phyloP scores from a whole-genome alignment of 2,329 filamentous ascomycete genomes.

The Paracoccidioides brasiliensis region DNA sequence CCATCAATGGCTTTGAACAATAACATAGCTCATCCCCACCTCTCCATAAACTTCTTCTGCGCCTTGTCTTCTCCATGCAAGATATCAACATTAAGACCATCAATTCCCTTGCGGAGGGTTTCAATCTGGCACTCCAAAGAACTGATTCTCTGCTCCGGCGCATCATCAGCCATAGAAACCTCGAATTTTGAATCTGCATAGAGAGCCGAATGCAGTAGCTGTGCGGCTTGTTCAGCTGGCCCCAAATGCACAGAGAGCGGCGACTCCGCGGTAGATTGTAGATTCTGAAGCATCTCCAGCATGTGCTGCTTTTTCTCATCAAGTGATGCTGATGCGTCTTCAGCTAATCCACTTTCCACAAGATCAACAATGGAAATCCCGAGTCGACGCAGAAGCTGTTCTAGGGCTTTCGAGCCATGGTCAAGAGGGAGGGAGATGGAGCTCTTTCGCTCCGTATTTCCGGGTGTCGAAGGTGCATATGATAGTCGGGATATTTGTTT shows the following conservation, averaged over 20 bases:
- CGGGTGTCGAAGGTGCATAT: slow-evolving; percentile 9
- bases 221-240: slow-evolving; percentile 21
- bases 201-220: slow-evolving; percentile 21
- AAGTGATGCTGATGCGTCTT: slow-evolving; percentile 13
- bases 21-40: slow-evolving; percentile 14
- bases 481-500: slow-evolving; percentile 18
- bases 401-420: slow-evolving; percentile 17
- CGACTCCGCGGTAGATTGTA: slow-evolving; percentile 19
- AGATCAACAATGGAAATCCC: slow-evolving; percentile 20
- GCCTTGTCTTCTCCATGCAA: slow-evolving; percentile 20
- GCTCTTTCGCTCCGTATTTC: slow-evolving; percentile 6
- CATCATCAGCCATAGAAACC: slow-evolving; percentile 17
- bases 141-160: slow-evolving; percentile 17
- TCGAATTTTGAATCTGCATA: slow-evolving; percentile 19
- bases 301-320: slow-evolving; percentile 20
- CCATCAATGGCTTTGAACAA: neutral
- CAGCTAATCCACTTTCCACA: slow-evolving; percentile 13
- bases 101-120: slow-evolving; percentile 21
- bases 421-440: slow-evolving; percentile 6
- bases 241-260: slow-evolving; percentile 20
- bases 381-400: slow-evolving; percentile 23
- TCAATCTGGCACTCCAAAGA: slow-evolving; percentile 21
- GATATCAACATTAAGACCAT: slow-evolving; percentile 22
- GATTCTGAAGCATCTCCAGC: slow-evolving; percentile 17
- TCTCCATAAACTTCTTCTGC: slow-evolving; percentile 22